Base-by-base conservation (phyloP, 2,329 filamentous ascomycete genomes). In the Polychaeton citri region DNA sequence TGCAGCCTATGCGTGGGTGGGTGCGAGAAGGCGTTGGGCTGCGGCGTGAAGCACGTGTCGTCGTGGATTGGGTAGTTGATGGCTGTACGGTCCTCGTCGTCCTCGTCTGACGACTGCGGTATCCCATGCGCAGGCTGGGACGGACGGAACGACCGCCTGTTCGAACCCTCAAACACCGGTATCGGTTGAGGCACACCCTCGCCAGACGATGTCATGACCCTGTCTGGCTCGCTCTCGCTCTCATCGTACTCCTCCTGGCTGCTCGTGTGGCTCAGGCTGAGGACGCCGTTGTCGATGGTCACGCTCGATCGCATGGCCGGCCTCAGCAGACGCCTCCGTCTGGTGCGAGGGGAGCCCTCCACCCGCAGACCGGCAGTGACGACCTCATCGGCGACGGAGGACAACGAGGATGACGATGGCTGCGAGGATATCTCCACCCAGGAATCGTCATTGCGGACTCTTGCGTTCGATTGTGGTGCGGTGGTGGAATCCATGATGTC, bases 241-340 rank as follows among this genome's bases (percentile, higher is more conserved):
- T 94, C 86, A 21, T 93, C 85, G 51, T 92, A 93, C 62, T 94
- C 87, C 48, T 94, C 87, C 56, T 94, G 85, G 51, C 87, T 93
- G 59, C 85, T 92, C 5, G 48, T 46, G 35, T 62, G 64, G 9
- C 63, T 65, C 30, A 55, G 51, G 40, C 63, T 68, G 19, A 59
- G 53, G 28, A 63, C 61, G 30, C 54, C 55, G 6, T 58, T 53
- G 37, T 62, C 63, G 37, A 58, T 53, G 35, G 62, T 50, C 40
- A 59, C 24, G 7, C 24, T 28, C 12, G 3, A 12, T 15, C 55
- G 19, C 59, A 54, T 32, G 53, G 55, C 59, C 46, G 57, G 56
- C 35, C 60, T 55, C 21, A 60, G 60, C 43, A 45, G 41, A 37
- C 70, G 62, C 39, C 67, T 59, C 38, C 79, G 76, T 39, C 79